Evolutionary conservation across 306 rosid genomes (phyloP), one percentile per base, ranked within the genome.

Genomic region (Comarum palustre): DNA sequence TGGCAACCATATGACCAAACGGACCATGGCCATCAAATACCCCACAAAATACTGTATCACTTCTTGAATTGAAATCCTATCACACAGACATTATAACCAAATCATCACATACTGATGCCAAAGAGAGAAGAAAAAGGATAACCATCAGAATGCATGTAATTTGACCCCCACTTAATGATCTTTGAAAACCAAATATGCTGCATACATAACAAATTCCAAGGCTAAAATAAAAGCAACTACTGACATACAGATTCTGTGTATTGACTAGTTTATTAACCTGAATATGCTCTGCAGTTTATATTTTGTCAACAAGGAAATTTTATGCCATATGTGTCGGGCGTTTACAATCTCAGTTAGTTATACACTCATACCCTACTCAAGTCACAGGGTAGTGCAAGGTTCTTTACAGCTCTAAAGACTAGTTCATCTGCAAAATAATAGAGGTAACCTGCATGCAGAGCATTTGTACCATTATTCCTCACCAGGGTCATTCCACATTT

Each of bases 21-120:
- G 87, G 89, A 78, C 89, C 89, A 39, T 85, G 89, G 11, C 89
- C 89, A 68, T 85, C 89, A 78, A 85, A 85, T 45, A 85, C 85
- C 48, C 89, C 89, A 58, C 89, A 85, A 82, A 85, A 82, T 54
- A 78, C 43, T 16, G 87, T 80, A 69, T 85, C 85, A 69, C 75
- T 72, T 62, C 77, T 80, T 34, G 85, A 71, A 61, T 63, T 46
- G 76, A 82, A 85, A 72, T 75, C 71, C 89, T 84, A 57, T 73
- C 57, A 42, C 39, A 67, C 45, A 66, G 43, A 52, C 54, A 77
- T 61, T 24, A 10, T 15, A 71, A 77, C 68, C 75, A 77, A 41
- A 61, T 55, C 36, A 66, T 19, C 48, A 70, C 22, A 59, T 32
- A 51, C 50, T 22, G 69, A 77, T 43, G 29, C 19, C 43, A 63